Base-by-base conservation (phyloP, 1,139 yeast species). In the Blastobotrys malaysiensis region DNA sequence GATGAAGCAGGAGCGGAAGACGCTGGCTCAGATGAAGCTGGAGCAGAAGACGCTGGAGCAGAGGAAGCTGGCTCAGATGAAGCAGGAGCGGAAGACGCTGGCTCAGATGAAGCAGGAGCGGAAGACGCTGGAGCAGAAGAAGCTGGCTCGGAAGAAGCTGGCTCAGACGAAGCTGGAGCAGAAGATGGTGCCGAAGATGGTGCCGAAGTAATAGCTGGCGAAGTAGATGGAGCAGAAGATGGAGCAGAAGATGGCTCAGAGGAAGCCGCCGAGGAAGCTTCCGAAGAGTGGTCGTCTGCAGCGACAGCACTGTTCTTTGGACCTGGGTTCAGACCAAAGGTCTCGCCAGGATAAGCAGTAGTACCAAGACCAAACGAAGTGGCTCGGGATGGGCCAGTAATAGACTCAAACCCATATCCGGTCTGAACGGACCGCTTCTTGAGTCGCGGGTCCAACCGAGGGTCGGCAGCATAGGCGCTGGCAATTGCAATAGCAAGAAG, bases 81-180 rank as follows among this genome's bases (percentile, higher is more conserved):
- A n/a, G n/a, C n/a, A n/a, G n/a, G n/a, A n/a, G 3, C 11, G 11
- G 31, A 26, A 26, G 31, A 26, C 7, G 31, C 31, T 26, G 31
- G 11, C 3, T 4, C 2, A 26, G 31, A 26, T 9, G 66, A 61
- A 20, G 65, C n/a, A n/a, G n/a, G n/a, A n/a, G n/a, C n/a, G n/a
- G n/a, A 22, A 22, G 24, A 5, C 7, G 68, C 51, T 69, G 24
- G 7, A 22, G 24, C 5, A 7, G 24, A 22, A 66, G 61, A 20
- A 65, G 68, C 51, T 69, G 31, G 11, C 11, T 4, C 2, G 11
- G 31, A 26, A 66, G 61, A 20, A 65, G 68, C 51, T 68, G 58
- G 66, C 4, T 65, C 69, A 7, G 31, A 26, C 66, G 61, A 20
- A 65, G 68, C 51, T 69, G 58, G 66, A 4, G 65, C 69, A 9